These are phyloP conservation scores for Aspergillus pseudotamarii DNA, from an alignment of 2,329 filamentous ascomycete genomes.

Conservation along the genomic window DNA sequence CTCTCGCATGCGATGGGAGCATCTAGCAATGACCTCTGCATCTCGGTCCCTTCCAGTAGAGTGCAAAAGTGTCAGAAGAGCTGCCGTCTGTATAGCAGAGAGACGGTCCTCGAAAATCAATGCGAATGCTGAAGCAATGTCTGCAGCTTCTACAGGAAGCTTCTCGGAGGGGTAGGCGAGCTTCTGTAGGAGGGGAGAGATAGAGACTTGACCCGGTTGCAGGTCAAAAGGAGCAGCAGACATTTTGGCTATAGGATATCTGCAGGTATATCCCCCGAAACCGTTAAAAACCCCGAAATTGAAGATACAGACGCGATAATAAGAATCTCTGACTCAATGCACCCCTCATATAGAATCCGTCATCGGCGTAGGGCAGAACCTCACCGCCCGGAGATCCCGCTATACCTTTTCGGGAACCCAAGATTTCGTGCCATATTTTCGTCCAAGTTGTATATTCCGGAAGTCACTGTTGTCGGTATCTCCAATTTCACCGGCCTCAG, in stretches of 20 bases:
- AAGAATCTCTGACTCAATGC: background rate
- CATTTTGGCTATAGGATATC: slow-evolving; percentile 21
- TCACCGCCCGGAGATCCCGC: slow-evolving; percentile 22
- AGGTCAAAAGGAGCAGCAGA: slow-evolving; percentile 25
- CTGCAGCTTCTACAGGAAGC: slow-evolving; percentile 66
- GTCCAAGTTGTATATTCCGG: background rate
- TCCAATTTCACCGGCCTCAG: slow-evolving; percentile 7
- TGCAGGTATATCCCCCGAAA: background rate
- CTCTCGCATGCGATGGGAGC: slow-evolving; percentile 79
- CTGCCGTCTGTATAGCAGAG: slow-evolving; percentile 83
- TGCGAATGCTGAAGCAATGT: slow-evolving; percentile 88
- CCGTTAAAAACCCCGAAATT: slow-evolving; percentile 1
- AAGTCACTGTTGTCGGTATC: slow-evolving; percentile 10
- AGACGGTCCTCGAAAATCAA: slow-evolving; percentile 89
- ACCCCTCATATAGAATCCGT: slow-evolving; percentile 9
- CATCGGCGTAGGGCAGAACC: slow-evolving; percentile 27
- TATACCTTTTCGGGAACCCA: slow-evolving; percentile 20
- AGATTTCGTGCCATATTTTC: slow-evolving; percentile 25
- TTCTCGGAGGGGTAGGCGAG: slow-evolving; percentile 49
- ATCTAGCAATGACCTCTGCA: slow-evolving; percentile 82
- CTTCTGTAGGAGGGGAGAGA: slow-evolving; percentile 51
- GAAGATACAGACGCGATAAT: background rate
- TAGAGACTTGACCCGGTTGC: slow-evolving; percentile 46
- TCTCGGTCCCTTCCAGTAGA: slow-evolving; percentile 84
- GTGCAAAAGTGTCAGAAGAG: slow-evolving; percentile 86